Conservation (phyloP, 1,284 basidiomycete genomes). For the Boletus hoseneyae region DNA sequence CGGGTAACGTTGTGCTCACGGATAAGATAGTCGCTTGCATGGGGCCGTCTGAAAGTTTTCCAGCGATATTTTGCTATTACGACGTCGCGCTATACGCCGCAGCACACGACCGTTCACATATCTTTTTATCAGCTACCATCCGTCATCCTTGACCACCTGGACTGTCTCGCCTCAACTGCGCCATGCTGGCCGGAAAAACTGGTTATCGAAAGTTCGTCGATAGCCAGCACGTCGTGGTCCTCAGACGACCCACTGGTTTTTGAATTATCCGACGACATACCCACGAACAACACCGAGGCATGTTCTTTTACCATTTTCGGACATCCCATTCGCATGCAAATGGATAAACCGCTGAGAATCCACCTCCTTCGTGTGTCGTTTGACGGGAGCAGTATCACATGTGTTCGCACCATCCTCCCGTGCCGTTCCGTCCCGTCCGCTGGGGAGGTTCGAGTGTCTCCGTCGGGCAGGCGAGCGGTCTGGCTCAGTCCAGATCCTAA, state of each 20-base stretch:
- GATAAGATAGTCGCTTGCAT: conserved; percentile 9
- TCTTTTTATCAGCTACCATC: conserved; percentile 22
- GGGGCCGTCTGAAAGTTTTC: conserved; percentile 16
- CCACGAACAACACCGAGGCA: neutral
- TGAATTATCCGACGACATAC: conserved; percentile 19
- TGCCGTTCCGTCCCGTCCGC: conserved; percentile 11
- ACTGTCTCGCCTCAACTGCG: neutral
- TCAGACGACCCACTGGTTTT: conserved; percentile 3
- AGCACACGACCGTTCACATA: conserved; percentile 6
- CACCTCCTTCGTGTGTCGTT: conserved; percentile 16
- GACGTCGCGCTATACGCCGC: neutral
- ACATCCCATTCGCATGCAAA: neutral
- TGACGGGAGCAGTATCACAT: conserved; percentile 9
- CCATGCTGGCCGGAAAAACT: conserved; percentile 19
- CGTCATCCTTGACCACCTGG: conserved; percentile 10
- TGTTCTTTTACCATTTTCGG: conserved; percentile 22
- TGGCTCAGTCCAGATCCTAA: conserved; percentile 19
- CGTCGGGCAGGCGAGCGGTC: conserved; percentile 24
- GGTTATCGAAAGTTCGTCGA: conserved; percentile 4
- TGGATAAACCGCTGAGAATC: conserved; percentile 2
- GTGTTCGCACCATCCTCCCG: conserved; percentile 3
- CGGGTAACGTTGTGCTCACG: conserved; percentile 5
- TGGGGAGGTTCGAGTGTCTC: conserved; percentile 20
- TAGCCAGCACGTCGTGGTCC: conserved; percentile 19
- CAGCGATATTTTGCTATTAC: conserved; percentile 10